phyloP scores from a whole-genome alignment of 169 alveolate species.

The Cryptosporidium ryanae region DNA sequence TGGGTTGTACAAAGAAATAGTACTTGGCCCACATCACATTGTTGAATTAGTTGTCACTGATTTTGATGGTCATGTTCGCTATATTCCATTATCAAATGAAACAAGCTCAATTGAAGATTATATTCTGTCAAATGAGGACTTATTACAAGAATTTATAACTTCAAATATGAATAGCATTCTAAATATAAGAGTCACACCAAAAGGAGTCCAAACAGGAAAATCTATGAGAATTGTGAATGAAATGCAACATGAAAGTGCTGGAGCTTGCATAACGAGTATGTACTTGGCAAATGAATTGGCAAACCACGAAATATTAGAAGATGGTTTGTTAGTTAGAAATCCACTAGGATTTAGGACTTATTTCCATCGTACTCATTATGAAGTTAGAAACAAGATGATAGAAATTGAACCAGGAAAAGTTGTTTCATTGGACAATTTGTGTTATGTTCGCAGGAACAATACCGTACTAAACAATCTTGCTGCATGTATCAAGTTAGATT shows the following conservation, averaged over 20 bases:
- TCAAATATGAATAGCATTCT: conserved; percentile 68
- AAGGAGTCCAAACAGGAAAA: conserved; percentile 41
- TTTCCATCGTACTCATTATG: conserved; percentile 71
- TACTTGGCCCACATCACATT: conserved; percentile 61
- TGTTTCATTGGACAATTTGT: conserved; percentile 56
- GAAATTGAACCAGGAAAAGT: conserved; percentile 74
- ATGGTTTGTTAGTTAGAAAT: conserved; percentile 57
- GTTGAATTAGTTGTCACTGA: conserved; percentile 70
- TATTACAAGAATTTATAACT: conserved; percentile 67
- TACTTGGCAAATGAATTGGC: conserved; percentile 72
- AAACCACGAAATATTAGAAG: conserved; percentile 73
- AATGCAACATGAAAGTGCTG: conserved; percentile 74
- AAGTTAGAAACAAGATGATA: conserved; percentile 55
- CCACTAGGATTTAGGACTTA: conserved; percentile 67
- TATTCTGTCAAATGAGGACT: conserved; percentile 65
- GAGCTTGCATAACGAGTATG: conserved; percentile 70
- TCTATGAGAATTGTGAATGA: conserved; percentile 56
- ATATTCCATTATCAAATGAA: conserved; percentile 59
- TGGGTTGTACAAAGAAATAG: conserved; percentile 67
- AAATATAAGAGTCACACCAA: conserved; percentile 43
- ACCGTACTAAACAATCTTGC: conserved; percentile 62
- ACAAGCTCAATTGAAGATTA: conserved; percentile 62
- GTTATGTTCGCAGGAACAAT: conserved; percentile 49
- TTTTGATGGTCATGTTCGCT: conserved; percentile 73
- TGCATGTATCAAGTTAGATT: conserved; percentile 64